Evolutionary conservation across 352 stramenopile genomes (phyloP), one percentile per base, ranked within the genome.

Genomic region (Phytophthora quininea): DNA sequence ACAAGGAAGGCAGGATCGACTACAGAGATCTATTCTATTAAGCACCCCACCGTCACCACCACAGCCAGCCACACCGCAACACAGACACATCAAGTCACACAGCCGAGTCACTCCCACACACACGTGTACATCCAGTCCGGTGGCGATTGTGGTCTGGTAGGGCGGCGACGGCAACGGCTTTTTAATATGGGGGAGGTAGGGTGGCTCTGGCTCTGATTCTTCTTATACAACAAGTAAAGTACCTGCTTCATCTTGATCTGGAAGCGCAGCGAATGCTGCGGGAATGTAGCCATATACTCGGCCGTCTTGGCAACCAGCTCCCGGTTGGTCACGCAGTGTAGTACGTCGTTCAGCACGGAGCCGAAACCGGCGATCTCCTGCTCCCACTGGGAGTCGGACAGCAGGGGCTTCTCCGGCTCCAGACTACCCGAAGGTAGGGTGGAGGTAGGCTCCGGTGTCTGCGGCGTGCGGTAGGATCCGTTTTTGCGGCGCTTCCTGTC

Each of bases 181-280:
- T 67, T 68, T 65, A 73, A 70, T 29, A 43, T 40, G 12, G 12
- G 29, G 19, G 32, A 38, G 32, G 10, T 42, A 9, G 19, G 19
- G 19, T 24, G 29, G 15, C 7, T 35, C 49, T 55, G 49, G 11
- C 32, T 55, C 49, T 35, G 29, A 10, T 19, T 56, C 19, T 45
- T 57, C 32, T 57, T 12, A 51, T 35, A 3, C 7, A 40, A 59
- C 40, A 63, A 37, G 29, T 40, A 30, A 58, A 37, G 76, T 79
- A 94, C 86, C 86, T 94, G 86, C 82, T 94, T 94, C 77, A 94
- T 89, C 69, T 94, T 94, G 81, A 94, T 86, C 71, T 94, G 86
- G 70, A 94, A 91, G 32, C 84, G 84, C 46, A 90, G 61, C 53
- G 84, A 72, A 61, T 94, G 86, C 53, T 92, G 80, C 50, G 86